phyloP scores from a whole-genome alignment of 2,329 filamentous ascomycete species.

The Mycosphaerella sp. region DNA sequence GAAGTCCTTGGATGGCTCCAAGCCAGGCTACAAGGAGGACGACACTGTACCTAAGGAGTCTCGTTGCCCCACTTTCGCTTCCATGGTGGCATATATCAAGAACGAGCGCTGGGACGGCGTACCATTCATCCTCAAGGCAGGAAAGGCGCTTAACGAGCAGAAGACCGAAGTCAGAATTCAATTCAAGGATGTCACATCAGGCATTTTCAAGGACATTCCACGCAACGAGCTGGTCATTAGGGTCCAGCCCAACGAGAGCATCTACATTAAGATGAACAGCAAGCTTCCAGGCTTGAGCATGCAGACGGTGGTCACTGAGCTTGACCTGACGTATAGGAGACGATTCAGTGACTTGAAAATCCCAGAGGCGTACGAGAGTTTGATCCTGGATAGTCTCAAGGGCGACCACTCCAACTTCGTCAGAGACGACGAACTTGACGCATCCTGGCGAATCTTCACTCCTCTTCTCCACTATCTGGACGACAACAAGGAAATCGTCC shows the following conservation, averaged over 20 bases:
- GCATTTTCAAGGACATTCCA: constrained; percentile 99
- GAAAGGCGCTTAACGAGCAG: constrained; percentile 96
- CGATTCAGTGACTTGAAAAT: constrained; percentile 99
- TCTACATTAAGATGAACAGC: constrained; percentile 99
- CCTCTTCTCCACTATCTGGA: constrained; percentile 97
- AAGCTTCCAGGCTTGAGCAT: constrained; percentile 97
- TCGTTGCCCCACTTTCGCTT: constrained; percentile 95
- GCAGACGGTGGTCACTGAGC: constrained; percentile 98
- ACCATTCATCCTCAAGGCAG: constrained; percentile 98
- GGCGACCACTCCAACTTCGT: constrained; percentile 99
- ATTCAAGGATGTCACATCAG: constrained; percentile 98
- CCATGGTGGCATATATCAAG: constrained; percentile 96
- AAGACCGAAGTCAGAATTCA: constrained; percentile 99
- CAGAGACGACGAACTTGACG: constrained; percentile 91
- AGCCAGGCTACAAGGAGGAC: constrained; percentile 97
- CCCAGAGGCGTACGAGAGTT: constrained; percentile 95
- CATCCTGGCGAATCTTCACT: constrained; percentile 97
- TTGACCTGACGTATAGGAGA: constrained; percentile 94
- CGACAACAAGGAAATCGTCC: constrained; percentile 98
- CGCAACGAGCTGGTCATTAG: constrained; percentile 99
- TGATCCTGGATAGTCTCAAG: constrained; percentile 96
- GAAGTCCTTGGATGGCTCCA: constrained; percentile 89
- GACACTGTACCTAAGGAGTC: constrained; percentile 97
- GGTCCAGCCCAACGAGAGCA: constrained; percentile 98
- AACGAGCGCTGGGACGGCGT: constrained; percentile 99